These are phyloP conservation scores for Candida koratica DNA, from an alignment of 805 yeast genomes.

Conservation along the genomic window DNA sequence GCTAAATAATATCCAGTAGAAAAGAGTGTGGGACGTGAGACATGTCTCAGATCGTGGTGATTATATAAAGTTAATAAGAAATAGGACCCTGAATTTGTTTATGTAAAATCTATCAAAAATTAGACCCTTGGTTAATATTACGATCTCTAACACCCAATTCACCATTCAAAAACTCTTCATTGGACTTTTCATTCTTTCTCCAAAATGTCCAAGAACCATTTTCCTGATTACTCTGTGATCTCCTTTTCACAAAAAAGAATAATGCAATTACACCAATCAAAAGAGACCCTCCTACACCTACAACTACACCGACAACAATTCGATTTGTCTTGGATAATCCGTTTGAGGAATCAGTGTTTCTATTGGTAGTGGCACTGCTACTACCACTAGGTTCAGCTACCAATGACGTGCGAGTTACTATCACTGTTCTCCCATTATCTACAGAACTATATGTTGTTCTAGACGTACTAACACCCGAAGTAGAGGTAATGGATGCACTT, in stretches of 20 bases:
- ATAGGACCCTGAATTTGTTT: not conserved
- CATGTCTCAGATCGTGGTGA: too few species aligned
- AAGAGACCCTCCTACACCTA: conserved; percentile 44
- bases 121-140: conserved; percentile 45
- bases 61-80: too few species aligned
- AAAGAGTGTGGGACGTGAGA: too few species aligned
- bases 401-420: conserved; percentile 39
- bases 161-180: conserved; percentile 41
- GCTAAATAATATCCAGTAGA: too few species aligned
- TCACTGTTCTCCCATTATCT: conserved; percentile 33
- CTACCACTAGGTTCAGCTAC: conserved; percentile 22
- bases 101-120: conserved; percentile 28
- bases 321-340: conserved; percentile 41
- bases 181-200: conserved; percentile 43
- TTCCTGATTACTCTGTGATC: conserved; percentile 26
- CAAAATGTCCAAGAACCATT: conserved; percentile 45
- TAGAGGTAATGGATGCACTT: not conserved
- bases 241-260: conserved; percentile 33
- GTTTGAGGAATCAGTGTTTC: conserved; percentile 15
- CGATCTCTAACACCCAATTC: conserved; percentile 47
- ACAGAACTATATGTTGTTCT: conserved; percentile 30
- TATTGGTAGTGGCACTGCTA: conserved; percentile 15
- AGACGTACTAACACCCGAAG: conserved; percentile 2
- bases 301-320: conserved; percentile 46
- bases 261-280: conserved; percentile 33